Evolutionary conservation across 148 eudicot genomes (phyloP), one percentile per base, ranked within the genome.

Genomic region (Agrostemma githago): DNA sequence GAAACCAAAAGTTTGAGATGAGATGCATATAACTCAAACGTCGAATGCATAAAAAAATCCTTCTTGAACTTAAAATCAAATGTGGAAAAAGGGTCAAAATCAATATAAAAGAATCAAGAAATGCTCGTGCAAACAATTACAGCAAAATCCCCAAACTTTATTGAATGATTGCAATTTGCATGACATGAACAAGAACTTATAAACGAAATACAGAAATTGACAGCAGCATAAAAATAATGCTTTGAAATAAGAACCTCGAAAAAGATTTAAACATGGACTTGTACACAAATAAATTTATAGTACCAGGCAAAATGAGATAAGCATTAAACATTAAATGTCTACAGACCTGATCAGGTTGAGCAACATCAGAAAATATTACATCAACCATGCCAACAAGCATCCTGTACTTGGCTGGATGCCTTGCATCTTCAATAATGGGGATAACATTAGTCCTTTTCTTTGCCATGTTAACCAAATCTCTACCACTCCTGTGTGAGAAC

Each of bases 311-410:
- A 5, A 39, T 48, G 8, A 4, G 54, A 2, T 48, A 11, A 48
- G 12, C 15, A 6, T 48, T 48, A 2, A 2, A 48, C 54, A 48
- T 5, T 19, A 7, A 43, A 15, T 21, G 54, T 19, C 76, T 62
- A 57, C 85, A 81, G 65, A 95, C 99, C 99, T 95, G 97, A 77
- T 92, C 97, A 81, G 99, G 97, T 78, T 92, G 99, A 79, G 99
- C 99, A 88, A 95, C 99, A 87, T 95, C 97, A 58, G 94, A 89
- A 81, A 95, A 92, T 16, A 95, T 85, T 0, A 95, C 99, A 85
- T 95, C 99, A 20, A 90, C 99, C 99, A 95, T 95, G 63, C 97
- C 91, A 70, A 95, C 97, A 42, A 95, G 86, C 97, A 95, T 92
- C 39, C 97, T 81, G 76, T 95, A 92, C 80, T 92, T 95, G 41